phyloP scores from a whole-genome alignment of 2,329 filamentous ascomycete species.

The Exophiala xenobiotica region DNA sequence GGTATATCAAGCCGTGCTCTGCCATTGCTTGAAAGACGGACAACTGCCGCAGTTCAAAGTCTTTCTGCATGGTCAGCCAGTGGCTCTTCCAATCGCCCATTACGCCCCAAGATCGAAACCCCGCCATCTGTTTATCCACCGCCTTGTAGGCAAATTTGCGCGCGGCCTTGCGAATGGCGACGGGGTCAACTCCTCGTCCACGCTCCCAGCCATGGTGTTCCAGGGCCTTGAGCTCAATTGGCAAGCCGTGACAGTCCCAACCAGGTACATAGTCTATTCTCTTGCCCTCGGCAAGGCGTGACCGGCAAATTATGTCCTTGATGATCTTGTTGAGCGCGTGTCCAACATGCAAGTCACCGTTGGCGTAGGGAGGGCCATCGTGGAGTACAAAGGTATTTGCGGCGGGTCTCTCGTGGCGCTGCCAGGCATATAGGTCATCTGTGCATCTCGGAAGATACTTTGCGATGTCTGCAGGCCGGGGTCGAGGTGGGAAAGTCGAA shows the following conservation, averaged over 20 bases:
- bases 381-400: constrained; percentile 72
- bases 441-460: constrained; percentile 72
- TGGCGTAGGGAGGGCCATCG: constrained; percentile 96
- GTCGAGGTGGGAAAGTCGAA: constrained; percentile 63
- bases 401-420: constrained; percentile 56
- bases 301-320: constrained; percentile 87
- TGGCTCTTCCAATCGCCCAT: constrained; percentile 65
- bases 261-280: constrained; percentile 81
- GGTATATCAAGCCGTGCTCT: constrained; percentile 60
- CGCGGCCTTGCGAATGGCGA: constrained; percentile 55
- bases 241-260: constrained; percentile 97
- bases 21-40: constrained; percentile 62
- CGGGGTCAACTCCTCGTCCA: constrained; percentile 42
- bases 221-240: constrained; percentile 94
- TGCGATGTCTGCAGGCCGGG: constrained; percentile 45
- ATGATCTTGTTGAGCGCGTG: constrained; percentile 96
- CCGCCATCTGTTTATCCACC: constrained; percentile 58
- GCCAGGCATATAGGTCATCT: constrained; percentile 89
- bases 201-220: constrained; percentile 51
- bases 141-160: constrained; percentile 56
- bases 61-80: constrained; percentile 63
- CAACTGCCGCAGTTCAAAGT: constrained; percentile 61
- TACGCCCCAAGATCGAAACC: constrained; percentile 60
- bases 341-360: constrained; percentile 85
- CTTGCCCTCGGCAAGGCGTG: constrained; percentile 74